These are phyloP conservation scores for Boletus subcaerulescens DNA, from an alignment of 768 basidiomycete genomes.

Conservation along the genomic window DNA sequence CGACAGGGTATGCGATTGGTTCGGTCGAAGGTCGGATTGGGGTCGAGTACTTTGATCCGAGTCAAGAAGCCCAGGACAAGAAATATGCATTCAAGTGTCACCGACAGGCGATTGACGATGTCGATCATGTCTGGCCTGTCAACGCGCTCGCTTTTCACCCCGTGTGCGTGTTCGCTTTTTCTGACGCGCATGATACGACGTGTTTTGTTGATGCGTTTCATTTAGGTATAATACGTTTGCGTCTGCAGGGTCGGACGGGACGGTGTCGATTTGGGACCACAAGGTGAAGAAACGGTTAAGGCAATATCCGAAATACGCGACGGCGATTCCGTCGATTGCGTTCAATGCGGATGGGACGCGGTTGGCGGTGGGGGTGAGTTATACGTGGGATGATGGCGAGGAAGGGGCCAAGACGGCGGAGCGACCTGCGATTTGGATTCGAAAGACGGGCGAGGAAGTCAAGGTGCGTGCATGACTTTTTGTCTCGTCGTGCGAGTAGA, in stretches of 20 bases:
- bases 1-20: slow-evolving; percentile 78
- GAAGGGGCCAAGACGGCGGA: slow-evolving; percentile 63
- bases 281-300: slow-evolving; percentile 92
- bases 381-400: slow-evolving; percentile 90
- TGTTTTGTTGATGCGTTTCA: background rate
- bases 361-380: slow-evolving; percentile 80
- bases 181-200: too few species aligned
- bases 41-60: slow-evolving; percentile 93
- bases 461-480: slow-evolving; percentile 46
- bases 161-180: slow-evolving; percentile 40
- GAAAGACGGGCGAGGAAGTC: slow-evolving; percentile 72
- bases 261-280: slow-evolving; percentile 97
- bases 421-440: slow-evolving; percentile 57
- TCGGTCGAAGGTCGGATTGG: slow-evolving; percentile 96
- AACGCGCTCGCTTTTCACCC: slow-evolving; percentile 96
- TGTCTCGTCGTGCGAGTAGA: background rate
- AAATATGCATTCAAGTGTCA: slow-evolving; percentile 94
- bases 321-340: slow-evolving; percentile 72
- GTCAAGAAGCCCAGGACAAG: slow-evolving; percentile 70
- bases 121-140: slow-evolving; percentile 96
- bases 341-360: slow-evolving; percentile 84
- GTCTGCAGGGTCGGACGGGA: slow-evolving; percentile 91
- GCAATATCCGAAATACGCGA: slow-evolving; percentile 79
- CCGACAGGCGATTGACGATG: slow-evolving; percentile 82
- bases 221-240: slow-evolving; percentile 88